Percentiles rank a stretch among this genome's conserved stretches.
Evolutionary conservation across 2,329 filamentous ascomycete genomes (phyloP).

Genomic region (Westerdykella ornata): DNA sequence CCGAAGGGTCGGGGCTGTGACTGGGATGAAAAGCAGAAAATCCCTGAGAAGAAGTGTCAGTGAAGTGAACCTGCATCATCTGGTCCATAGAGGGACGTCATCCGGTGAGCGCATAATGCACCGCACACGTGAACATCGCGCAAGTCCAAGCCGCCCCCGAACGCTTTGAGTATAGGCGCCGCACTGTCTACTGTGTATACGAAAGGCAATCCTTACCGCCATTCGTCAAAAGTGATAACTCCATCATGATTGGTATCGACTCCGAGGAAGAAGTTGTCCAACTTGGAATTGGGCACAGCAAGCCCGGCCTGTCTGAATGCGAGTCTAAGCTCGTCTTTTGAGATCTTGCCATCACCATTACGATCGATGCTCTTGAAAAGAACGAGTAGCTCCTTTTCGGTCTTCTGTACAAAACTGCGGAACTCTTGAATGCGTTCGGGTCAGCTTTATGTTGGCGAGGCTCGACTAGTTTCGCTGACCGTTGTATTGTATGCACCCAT

Average conservation of each 20-base stretch:
- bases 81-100: no score
- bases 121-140: no score
- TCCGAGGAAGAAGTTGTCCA: constrained; percentile 81
- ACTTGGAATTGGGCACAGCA: constrained; percentile 65
- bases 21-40: constrained; percentile 83
- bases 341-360: constrained; percentile 77
- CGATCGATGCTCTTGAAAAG: constrained; percentile 84
- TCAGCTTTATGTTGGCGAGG: constrained; percentile 16
- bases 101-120: no score
- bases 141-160: no score
- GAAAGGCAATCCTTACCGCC: constrained; percentile 63
- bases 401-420: constrained; percentile 74
- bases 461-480: constrained; percentile 46
- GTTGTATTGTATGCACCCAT: constrained; percentile 86
- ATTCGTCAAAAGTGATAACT: constrained; percentile 83
- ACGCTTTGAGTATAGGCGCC: no score
- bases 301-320: constrained; percentile 77
- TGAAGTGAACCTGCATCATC: neutral
- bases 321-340: constrained; percentile 71
- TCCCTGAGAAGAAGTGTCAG: constrained; percentile 46
- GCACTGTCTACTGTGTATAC: no score
- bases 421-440: constrained; percentile 60
- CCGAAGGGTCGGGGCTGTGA: constrained; percentile 63
- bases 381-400: constrained; percentile 72
- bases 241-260: constrained; percentile 88